phyloP scores from a whole-genome alignment of 371 early-diverging fungal genomes.

The Umbelopsis sp. region DNA sequence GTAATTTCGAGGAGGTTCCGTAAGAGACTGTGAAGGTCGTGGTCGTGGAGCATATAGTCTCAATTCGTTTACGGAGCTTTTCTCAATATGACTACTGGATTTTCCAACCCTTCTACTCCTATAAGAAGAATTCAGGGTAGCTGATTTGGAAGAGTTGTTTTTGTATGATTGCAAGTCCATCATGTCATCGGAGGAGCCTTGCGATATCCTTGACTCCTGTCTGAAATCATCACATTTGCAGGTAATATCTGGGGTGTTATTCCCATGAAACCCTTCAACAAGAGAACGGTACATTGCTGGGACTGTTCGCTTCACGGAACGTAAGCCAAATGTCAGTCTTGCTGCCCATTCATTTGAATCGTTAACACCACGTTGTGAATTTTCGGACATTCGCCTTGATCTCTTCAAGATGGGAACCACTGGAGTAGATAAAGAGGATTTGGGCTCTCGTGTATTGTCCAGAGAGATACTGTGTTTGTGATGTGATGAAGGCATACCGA shows the following conservation, averaged over 20 bases:
- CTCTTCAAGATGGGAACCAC: constrained; percentile 27
- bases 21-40: constrained; percentile 4
- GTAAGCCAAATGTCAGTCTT: constrained; percentile 36
- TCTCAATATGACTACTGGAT: constrained; percentile 4
- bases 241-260: neutral
- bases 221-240: neutral
- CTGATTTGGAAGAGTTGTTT: neutral
- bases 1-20: neutral
- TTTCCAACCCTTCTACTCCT: neutral
- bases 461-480: constrained; percentile 1
- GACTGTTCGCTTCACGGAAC: constrained; percentile 37
- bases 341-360: constrained; percentile 38
- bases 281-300: constrained; percentile 36
- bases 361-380: constrained; percentile 30
- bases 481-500: constrained; percentile 24
- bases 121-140: neutral
- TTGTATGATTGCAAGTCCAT: neutral
- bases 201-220: neutral
- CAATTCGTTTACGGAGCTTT: neutral
- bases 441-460: constrained; percentile 16
- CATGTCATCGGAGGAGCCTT: neutral
- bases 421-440: constrained; percentile 28
- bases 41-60: constrained; percentile 7
- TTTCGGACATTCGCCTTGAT: constrained; percentile 29
- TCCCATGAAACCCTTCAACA: constrained; percentile 23